Conservation (phyloP, 2,329 filamentous ascomycete genomes). For the Colletotrichum scovillei region DNA sequence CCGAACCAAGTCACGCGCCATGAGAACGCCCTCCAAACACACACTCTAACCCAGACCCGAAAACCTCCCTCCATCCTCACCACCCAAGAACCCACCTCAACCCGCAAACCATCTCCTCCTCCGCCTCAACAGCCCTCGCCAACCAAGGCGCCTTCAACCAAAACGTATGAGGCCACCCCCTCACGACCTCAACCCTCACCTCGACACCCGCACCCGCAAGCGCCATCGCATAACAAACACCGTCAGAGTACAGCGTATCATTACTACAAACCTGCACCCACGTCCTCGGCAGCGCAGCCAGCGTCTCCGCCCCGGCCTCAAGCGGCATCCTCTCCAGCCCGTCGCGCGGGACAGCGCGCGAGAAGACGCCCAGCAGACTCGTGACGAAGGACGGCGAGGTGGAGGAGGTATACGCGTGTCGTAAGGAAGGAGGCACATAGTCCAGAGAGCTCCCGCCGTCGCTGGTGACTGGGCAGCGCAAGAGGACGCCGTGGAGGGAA, state of each 20-base stretch:
- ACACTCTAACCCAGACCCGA: neutral
- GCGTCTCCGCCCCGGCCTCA: slow-evolving; percentile 45
- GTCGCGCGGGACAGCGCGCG: slow-evolving; percentile 49
- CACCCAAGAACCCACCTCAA: slow-evolving; percentile 51
- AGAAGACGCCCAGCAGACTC: slow-evolving; percentile 46
- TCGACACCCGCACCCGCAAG: slow-evolving; percentile 52
- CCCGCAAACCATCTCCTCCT: slow-evolving; percentile 54
- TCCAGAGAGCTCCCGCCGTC: slow-evolving; percentile 52
- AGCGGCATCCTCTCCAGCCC: slow-evolving; percentile 55
- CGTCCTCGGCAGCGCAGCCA: slow-evolving; percentile 51
- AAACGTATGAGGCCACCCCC: slow-evolving; percentile 64
- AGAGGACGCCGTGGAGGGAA: slow-evolving; percentile 52
- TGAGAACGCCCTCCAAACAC: neutral
- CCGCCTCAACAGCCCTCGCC: slow-evolving; percentile 52
- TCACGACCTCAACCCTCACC: slow-evolving; percentile 54
- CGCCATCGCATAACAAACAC: slow-evolving; percentile 59
- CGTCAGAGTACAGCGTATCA: slow-evolving; percentile 63
- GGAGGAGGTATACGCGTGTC: slow-evolving; percentile 50
- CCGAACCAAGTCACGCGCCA: neutral
- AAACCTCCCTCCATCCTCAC: neutral
- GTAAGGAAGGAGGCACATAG: slow-evolving; percentile 51
- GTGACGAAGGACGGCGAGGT: slow-evolving; percentile 51
- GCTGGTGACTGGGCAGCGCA: slow-evolving; percentile 61
- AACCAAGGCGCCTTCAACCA: slow-evolving; percentile 60
- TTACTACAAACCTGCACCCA: slow-evolving; percentile 64